These are phyloP conservation scores for Trametes sanguinea DNA, from an alignment of 768 basidiomycete species.

Conservation along the genomic window DNA sequence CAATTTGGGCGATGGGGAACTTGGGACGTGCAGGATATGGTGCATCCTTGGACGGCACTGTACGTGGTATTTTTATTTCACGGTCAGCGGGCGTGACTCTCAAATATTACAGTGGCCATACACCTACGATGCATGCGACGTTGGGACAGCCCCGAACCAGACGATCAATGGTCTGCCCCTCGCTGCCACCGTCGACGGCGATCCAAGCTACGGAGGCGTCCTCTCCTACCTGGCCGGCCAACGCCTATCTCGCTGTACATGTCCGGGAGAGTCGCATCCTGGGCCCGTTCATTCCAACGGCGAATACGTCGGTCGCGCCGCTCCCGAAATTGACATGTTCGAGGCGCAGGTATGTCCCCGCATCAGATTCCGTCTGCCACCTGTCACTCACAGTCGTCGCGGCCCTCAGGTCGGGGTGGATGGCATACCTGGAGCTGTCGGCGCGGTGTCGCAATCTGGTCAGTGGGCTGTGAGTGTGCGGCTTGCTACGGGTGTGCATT, in stretches of 20 bases:
- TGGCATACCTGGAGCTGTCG: background rate
- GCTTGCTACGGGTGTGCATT: background rate
- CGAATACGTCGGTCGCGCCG: slow-evolving; percentile 59
- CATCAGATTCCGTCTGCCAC: slow-evolving; percentile 44
- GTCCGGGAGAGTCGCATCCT: slow-evolving; percentile 49
- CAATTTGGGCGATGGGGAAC: slow-evolving; percentile 62
- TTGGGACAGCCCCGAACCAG: slow-evolving; percentile 84
- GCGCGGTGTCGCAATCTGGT: slow-evolving; percentile 64
- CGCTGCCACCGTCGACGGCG: slow-evolving; percentile 60
- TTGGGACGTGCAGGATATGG: slow-evolving; percentile 71
- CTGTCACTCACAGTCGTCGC: slow-evolving; percentile 82
- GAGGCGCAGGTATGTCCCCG: slow-evolving; percentile 57
- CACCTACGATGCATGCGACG: slow-evolving; percentile 74
- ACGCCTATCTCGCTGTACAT: slow-evolving; percentile 49
- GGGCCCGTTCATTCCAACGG: slow-evolving; percentile 57
- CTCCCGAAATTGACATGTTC: slow-evolving; percentile 73
- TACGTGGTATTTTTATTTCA: slow-evolving; percentile 24
- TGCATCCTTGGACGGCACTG: slow-evolving; percentile 57
- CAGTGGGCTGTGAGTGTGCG: slow-evolving; percentile 69
- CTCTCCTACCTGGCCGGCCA: slow-evolving; percentile 51
- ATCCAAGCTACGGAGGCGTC: slow-evolving; percentile 40
- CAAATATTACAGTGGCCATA: slow-evolving; percentile 57
- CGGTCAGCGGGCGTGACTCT: background rate
- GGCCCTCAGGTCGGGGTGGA: slow-evolving; percentile 73
- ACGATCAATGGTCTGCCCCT: slow-evolving; percentile 64